These are phyloP conservation scores for Globisporangium apiculatum DNA, from an alignment of 352 stramenopile genomes.

Conservation along the genomic window DNA sequence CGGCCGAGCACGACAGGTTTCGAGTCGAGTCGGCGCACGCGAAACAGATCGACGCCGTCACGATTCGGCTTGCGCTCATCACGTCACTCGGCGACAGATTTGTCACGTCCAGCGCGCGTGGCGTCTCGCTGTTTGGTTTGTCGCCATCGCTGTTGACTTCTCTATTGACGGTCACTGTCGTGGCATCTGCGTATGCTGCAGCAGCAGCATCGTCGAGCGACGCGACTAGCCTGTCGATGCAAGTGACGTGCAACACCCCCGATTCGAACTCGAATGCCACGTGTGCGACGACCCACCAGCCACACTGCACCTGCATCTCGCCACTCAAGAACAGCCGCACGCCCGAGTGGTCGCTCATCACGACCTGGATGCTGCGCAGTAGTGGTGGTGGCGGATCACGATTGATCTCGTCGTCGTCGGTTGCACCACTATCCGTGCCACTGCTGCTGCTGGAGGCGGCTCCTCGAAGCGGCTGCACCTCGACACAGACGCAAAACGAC, in stretches of 20 bases:
- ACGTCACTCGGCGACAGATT: background rate
- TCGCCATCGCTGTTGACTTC: background rate
- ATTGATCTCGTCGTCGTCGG: background rate
- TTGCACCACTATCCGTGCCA: too few relatives aligned
- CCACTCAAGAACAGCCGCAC: constrained; percentile 35
- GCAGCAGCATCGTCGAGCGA: constrained; percentile 5
- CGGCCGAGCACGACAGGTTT: constrained; percentile 22
- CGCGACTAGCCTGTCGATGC: constrained; percentile 5
- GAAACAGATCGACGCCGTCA: constrained; percentile 31
- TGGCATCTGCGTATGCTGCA: background rate
- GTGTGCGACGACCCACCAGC: constrained; percentile 30
- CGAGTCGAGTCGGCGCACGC: constrained; percentile 36
- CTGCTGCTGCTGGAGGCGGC: too few relatives aligned
- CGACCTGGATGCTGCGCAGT: constrained; percentile 20
- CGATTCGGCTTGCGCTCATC: background rate
- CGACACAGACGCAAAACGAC: constrained; percentile 1
- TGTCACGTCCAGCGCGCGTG: background rate
- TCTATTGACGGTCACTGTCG: too few relatives aligned
- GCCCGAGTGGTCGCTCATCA: constrained; percentile 22
- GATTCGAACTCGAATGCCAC: constrained; percentile 5
- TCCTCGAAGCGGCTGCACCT: background rate
- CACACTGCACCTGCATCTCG: background rate
- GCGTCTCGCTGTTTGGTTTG: background rate
- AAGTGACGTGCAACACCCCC: background rate
- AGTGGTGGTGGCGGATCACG: background rate